Evolutionary conservation across 176 grass and related monocot genomes (phyloP).

Genomic region (Oryza meridionalis): DNA sequence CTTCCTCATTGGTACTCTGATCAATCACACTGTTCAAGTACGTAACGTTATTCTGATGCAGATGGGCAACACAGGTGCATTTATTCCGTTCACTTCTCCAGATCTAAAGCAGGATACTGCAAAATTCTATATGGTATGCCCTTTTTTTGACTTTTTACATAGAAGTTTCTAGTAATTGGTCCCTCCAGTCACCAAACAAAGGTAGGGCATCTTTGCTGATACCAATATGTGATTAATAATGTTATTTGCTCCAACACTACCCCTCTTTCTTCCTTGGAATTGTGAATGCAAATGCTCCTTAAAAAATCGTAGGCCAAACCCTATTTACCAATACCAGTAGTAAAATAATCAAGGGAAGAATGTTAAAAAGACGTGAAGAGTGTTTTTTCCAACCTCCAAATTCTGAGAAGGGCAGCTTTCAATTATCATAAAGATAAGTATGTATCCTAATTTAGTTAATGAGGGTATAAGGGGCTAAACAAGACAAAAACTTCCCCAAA

Average conservation of each 20-base stretch:
- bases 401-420: no score
- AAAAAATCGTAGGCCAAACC: not conserved
- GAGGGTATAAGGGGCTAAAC: no score
- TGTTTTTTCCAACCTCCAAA: no score
- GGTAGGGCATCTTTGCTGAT: not conserved
- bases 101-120: slow-evolving; percentile 77
- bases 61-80: slow-evolving; percentile 99
- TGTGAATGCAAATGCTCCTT: not conserved
- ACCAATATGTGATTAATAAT: not conserved
- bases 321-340: no score
- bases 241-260: not conserved
- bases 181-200: no score
- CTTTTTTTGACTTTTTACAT: slow-evolving; percentile 5
- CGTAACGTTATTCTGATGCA: slow-evolving; percentile 37
- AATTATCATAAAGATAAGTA: no score
- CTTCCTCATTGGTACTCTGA: not conserved
- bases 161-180: not conserved
- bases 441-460: no score
- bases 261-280: not conserved
- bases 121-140: slow-evolving; percentile 55
- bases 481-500: no score
- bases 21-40: not conserved
- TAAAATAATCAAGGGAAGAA: no score
- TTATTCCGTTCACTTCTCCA: slow-evolving; percentile 71
- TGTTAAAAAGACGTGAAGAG: not conserved